Base-by-base conservation (phyloP, 768 basidiomycete species). In the Termitomyces sp. region DNA sequence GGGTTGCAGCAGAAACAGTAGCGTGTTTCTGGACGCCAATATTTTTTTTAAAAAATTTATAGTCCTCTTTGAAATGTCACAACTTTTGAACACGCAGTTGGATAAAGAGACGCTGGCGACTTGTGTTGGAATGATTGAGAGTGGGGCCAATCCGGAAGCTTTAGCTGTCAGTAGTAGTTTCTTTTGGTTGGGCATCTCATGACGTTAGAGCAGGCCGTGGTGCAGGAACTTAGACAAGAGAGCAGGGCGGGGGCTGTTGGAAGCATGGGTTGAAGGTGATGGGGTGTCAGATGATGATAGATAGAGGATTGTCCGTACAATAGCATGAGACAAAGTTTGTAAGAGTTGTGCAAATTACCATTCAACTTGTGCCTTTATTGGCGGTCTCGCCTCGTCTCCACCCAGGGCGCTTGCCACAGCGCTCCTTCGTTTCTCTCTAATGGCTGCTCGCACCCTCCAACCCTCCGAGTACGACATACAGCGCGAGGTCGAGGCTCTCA, bases 91-190 rank as follows among this genome's bases (percentile, higher is more conserved):
- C 61, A 95, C 94, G 0, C 84, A 87, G 56, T 79, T 96, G 41
- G 92, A 95, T 74, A 92, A 90, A 65, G 90, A 93, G 67, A 92
- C 91, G 2, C 82, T 96, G n/a, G 92, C 89, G 35, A 94, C 90
- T 25, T 96, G 94, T 69, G 85, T 96, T 23, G 82, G 86, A 40
- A 87, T 96, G 88, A 93, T 96, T 63, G 94, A 96, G 73, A 87
- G 84, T 59, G 94, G 94, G 17, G 90, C 90, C 46, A 96, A 95
- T 69, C 92, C 94, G 11, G 92, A 95, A 66, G 93, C 92, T 0
- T 77, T 96, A 45, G 94, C 93, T 63, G 94, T 95, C 68, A 54
- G 71, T 64, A 35, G 53, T 53, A 43, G 43, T 66, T n/a, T 34
- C 43, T 31, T 32, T 23, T 44, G 40, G 37, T 37, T 29, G 54